Conservation (phyloP, 2,329 filamentous ascomycete species). For the Eurotiales sp. region DNA sequence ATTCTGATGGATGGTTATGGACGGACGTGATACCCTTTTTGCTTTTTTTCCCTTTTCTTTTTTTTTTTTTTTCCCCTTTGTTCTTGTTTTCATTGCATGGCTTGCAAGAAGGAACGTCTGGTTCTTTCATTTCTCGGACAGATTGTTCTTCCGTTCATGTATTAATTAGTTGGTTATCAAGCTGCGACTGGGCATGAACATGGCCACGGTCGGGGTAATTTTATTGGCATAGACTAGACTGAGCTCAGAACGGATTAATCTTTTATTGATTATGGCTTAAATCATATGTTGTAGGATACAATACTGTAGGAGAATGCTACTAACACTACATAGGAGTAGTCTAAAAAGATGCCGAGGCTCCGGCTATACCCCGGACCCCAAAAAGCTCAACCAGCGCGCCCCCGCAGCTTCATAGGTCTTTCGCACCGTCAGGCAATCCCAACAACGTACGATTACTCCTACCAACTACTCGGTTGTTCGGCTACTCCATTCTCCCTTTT, state of each 20-base stretch:
- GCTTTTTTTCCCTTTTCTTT: constrained; percentile 9
- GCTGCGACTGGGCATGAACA: background rate
- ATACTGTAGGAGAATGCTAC: no score
- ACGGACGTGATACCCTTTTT: constrained; percentile 14
- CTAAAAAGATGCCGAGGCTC: constrained; percentile 6
- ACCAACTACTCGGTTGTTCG: no score
- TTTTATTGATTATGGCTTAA: background rate
- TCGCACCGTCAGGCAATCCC: no score
- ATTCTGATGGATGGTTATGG: constrained; percentile 1
- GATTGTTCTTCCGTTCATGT: background rate
- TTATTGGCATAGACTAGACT: background rate
- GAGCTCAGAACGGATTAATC: background rate
- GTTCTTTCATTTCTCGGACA: background rate
- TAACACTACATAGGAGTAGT: no score
- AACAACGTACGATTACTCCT: background rate
- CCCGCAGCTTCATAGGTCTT: background rate
- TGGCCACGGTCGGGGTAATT: background rate
- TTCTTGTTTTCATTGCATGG: background rate
- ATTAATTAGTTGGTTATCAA: constrained; percentile 1
- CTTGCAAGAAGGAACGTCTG: background rate
- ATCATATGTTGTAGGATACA: no score
- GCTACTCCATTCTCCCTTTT: no score
- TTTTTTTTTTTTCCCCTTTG: constrained; percentile 11
- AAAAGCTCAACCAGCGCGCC: constrained; percentile 2
- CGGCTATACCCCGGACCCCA: constrained; percentile 14